Evolutionary conservation across 192 early-diverging fungal genomes (phyloP).

Genomic region (Thamnidium elegans): DNA sequence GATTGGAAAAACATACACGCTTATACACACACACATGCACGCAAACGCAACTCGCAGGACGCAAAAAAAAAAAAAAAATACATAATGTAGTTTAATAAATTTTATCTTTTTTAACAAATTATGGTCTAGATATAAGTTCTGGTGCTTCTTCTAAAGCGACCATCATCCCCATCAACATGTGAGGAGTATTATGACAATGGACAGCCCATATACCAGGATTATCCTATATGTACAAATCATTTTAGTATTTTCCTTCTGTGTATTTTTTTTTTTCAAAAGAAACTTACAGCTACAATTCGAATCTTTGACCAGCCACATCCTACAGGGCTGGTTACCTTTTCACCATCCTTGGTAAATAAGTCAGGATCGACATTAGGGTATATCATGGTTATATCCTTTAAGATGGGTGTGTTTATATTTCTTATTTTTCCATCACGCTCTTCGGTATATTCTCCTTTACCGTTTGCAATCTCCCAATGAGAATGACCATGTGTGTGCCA

Average conservation of each 20-base stretch:
- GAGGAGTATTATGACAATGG: conserved; percentile 37
- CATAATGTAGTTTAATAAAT: background rate
- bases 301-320: conserved; percentile 34
- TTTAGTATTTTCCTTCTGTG: background rate
- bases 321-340: background rate
- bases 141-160: conserved; percentile 29
- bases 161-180: conserved; percentile 40
- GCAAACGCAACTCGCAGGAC: background rate
- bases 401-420: conserved; percentile 3
- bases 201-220: conserved; percentile 36
- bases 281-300: conserved; percentile 27
- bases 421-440: conserved; percentile 7
- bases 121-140: conserved; percentile 5
- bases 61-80: background rate
- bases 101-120: background rate
- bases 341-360: background rate
- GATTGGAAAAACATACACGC: background rate
- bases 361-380: conserved; percentile 24
- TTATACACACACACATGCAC: background rate
- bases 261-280: background rate
- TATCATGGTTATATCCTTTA: conserved; percentile 24
- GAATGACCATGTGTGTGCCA: conserved; percentile 39
- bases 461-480: conserved; percentile 34
- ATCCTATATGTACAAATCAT: conserved; percentile 16
- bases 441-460: conserved; percentile 28